These are phyloP conservation scores for Plectosphaerella cucumerina DNA, from an alignment of 2,329 filamentous ascomycete species.

Conservation along the genomic window DNA sequence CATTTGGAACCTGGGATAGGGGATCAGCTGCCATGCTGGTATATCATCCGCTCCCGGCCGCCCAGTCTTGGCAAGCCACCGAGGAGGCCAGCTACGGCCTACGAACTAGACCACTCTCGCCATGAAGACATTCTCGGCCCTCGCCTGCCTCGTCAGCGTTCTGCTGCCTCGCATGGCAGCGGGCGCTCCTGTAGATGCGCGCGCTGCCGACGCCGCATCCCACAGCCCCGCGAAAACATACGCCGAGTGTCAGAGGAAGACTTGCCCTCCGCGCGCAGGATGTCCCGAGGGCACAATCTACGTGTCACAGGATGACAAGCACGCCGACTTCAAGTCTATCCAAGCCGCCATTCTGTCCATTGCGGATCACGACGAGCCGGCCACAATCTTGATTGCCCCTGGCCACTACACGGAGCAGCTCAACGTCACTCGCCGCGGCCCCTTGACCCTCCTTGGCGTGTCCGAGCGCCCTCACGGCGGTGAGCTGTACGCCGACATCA, in stretches of 20 bases:
- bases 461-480: conserved; percentile 33
- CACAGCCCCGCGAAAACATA: conserved; percentile 21
- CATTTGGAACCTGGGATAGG: too few relatives aligned
- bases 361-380: conserved; percentile 33
- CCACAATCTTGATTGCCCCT: conserved; percentile 55
- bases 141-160: conserved; percentile 3
- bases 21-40: neutral
- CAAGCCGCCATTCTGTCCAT: conserved; percentile 35
- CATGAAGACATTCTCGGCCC: conserved; percentile 7
- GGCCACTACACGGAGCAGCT: conserved; percentile 61
- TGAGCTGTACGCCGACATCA: conserved; percentile 33
- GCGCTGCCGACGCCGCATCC: neutral
- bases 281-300: conserved; percentile 36
- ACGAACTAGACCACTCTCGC: neutral
- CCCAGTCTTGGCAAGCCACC: neutral
- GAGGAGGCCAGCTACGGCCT: neutral
- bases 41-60: neutral
- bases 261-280: conserved; percentile 26
- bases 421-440: conserved; percentile 59
- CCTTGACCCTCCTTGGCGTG: conserved; percentile 58
- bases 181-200: neutral
- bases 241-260: conserved; percentile 25
- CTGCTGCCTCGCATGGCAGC: neutral
- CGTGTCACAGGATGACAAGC: conserved; percentile 28
- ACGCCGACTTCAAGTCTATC: conserved; percentile 32